Evolutionary conservation across 2,329 filamentous ascomycete genomes (phyloP).

Genomic region (Chalaropsis ovoidea): DNA sequence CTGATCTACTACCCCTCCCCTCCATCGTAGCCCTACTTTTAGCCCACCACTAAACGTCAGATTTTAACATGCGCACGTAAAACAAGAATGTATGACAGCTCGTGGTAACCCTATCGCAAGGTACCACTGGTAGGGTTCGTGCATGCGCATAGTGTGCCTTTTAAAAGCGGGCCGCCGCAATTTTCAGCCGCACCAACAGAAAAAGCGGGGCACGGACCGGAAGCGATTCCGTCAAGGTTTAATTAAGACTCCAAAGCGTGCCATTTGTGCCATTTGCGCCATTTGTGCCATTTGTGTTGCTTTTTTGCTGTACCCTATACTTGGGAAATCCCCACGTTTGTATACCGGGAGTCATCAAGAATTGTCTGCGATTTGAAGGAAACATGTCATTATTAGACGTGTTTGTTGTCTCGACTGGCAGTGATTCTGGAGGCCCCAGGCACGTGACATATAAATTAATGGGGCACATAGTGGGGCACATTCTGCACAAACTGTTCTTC

Average conservation of each 20-base stretch:
- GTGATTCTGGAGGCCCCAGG: too few relatives aligned
- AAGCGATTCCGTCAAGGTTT: constrained; percentile 7
- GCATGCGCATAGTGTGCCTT: not conserved
- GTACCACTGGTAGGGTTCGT: not conserved
- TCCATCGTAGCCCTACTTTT: too few relatives aligned
- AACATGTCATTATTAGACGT: too few relatives aligned
- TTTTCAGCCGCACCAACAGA: not conserved
- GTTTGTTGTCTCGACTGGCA: too few relatives aligned
- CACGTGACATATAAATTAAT: not conserved
- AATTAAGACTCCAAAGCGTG: constrained; percentile 3
- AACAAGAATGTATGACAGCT: not conserved
- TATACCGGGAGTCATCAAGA: not conserved
- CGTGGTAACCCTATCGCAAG: not conserved
- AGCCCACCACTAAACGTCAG: not conserved
- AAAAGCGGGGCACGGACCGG: not conserved
- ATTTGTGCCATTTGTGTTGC: not conserved
- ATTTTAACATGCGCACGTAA: constrained; percentile 5
- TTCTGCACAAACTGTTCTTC: not conserved
- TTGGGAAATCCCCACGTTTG: not conserved
- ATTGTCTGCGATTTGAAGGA: too few relatives aligned
- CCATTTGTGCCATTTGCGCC: not conserved
- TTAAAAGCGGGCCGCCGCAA: constrained; percentile 1
- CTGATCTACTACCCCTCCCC: too few relatives aligned
- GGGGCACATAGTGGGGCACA: not conserved
- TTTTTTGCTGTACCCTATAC: not conserved